Base-by-base conservation (phyloP, 345 rosid genomes). In the Citrus sp. region DNA sequence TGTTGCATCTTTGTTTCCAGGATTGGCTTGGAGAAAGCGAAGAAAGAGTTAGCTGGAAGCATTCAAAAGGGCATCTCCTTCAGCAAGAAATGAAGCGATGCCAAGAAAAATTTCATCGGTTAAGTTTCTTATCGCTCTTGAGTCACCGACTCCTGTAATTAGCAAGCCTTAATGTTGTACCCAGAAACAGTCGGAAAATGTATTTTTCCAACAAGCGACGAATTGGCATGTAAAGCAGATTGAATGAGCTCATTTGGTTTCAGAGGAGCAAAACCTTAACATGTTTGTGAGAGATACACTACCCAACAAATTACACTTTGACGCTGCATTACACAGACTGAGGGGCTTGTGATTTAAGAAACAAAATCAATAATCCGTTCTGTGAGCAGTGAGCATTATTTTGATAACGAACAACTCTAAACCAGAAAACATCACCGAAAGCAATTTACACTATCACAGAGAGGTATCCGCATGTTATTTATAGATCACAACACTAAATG, bases 21-120 rank as follows among this genome's bases (percentile, higher is more conserved):
- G 90, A 59, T 73, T 73, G 92, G 97, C 46, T 60, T 91, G 89
- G 93, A 87, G 88, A 92, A 91, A 82, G 91, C 93, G 73, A 92
- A 91, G 89, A 79, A 74, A 82, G 97, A 91, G 78, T 38, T 92
- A 62, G 91, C 90, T 0, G 90, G 84, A 77, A 92, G 95, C 83
- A 92, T 90, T 83, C 89, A 89, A 79, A 91, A 93, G 86, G 97
- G 95, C n/a, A 72, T 90, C 3, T 82, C 89, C 37, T 91, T 90
- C 77, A 78, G 85, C 86, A 88, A 83, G 80, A 90, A 93, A 87
- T 91, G 84, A 89, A 67, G 21, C 22, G 35, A 22, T 40, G 60
- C 37, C 24, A 34, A 32, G 7, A 63, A 21, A 18, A 79, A 83
- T 59, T 80, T 79, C 68, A 67, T 21, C 34, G 7, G 7, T 32